Evolutionary conservation across 1,284 basidiomycete genomes (phyloP), one percentile per base, ranked within the genome.

Genomic region (Cutaneotrichosporon arboriforme): DNA sequence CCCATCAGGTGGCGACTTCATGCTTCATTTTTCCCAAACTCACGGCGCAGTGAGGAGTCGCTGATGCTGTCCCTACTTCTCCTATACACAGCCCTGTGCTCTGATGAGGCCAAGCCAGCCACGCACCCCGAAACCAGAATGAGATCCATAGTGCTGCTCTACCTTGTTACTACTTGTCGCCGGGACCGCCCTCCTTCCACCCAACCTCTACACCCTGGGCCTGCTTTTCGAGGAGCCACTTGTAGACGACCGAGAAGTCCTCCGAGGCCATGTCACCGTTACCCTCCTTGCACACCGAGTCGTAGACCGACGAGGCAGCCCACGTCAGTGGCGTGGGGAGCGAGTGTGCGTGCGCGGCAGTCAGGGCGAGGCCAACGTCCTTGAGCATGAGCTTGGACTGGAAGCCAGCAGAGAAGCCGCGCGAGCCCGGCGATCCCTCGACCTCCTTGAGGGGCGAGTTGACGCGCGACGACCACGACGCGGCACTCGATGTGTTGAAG

Each of bases 161-260:
- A n/a, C n/a, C n/a, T n/a, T n/a, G n/a, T n/a, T n/a, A n/a, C n/a
- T n/a, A n/a, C 49, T 56, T 49, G 47, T 60, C 55, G 9, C 47
- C 52, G n/a, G 47, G 46, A 1, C 45, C 60, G 51, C 54, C 57
- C 48, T 65, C 64, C 56, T 73, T 73, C 67, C 68, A 72, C 9
- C 70, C 72, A 18, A 46, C 49, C 59, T 73, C 72, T 21, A 72
- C 69, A 1, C 64, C 70, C 51, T 69, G 45, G 4, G 14, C 46
- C 47, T 67, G 66, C 54, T 70, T 70, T 55, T 62, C 40, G 57
- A 58, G 62, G 33, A 73, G 56, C 72, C 72, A 73, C 52, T 73
- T 63, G 49, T 67, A 67, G 10, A 71, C 69, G n/a, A 71, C 66
- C 67, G 66, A 67, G 54, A 73, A 71, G 60, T 73, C 72, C 54